These are phyloP conservation scores for Aspergillus indologenus DNA, from an alignment of 495 filamentous ascomycete genomes.

Conservation along the genomic window DNA sequence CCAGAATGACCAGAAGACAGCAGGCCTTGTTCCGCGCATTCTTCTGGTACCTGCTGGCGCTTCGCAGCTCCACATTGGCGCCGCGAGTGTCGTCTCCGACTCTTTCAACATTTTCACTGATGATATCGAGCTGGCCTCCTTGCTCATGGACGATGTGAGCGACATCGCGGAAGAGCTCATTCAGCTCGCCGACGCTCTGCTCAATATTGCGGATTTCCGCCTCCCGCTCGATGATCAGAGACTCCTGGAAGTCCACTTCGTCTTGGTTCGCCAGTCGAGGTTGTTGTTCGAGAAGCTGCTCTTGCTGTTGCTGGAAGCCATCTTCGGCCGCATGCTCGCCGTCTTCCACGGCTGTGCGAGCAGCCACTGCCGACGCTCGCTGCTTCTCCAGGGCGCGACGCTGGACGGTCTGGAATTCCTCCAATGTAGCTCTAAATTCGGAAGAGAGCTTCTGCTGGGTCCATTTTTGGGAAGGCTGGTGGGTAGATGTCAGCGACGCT, in stretches of 20 bases:
- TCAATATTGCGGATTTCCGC: constrained; percentile 96
- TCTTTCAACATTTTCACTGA: constrained; percentile 79
- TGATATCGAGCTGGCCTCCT: constrained; percentile 84
- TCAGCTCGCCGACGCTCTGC: constrained; percentile 89
- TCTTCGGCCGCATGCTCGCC: constrained; percentile 35
- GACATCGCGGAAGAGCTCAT: constrained; percentile 94
- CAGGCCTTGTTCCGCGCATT: constrained; percentile 88
- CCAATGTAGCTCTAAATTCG: constrained; percentile 81
- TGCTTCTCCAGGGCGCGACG: constrained; percentile 88
- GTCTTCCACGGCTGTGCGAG: constrained; percentile 68
- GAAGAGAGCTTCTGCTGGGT: constrained; percentile 90
- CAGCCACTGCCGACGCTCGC: constrained; percentile 77
- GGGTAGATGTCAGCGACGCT: constrained; percentile 13
- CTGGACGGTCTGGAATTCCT: constrained; percentile 88
- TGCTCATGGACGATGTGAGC: constrained; percentile 95
- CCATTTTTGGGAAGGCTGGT: constrained; percentile 86
- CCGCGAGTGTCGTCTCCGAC: constrained; percentile 76
- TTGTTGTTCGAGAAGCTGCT: constrained; percentile 73
- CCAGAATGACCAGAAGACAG: constrained; percentile 86
- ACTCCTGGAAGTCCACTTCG: constrained; percentile 97
- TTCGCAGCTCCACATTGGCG: constrained; percentile 78
- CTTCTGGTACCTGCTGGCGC: constrained; percentile 87
- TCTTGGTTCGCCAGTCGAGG: constrained; percentile 82
- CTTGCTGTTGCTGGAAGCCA: constrained; percentile 47
- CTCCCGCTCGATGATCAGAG: constrained; percentile 91